A percentile compares a stretch with the other conserved stretches of the same genome.
Conservation (phyloP, 495 filamentous ascomycete species). For the Viridothelium virens region DNA sequence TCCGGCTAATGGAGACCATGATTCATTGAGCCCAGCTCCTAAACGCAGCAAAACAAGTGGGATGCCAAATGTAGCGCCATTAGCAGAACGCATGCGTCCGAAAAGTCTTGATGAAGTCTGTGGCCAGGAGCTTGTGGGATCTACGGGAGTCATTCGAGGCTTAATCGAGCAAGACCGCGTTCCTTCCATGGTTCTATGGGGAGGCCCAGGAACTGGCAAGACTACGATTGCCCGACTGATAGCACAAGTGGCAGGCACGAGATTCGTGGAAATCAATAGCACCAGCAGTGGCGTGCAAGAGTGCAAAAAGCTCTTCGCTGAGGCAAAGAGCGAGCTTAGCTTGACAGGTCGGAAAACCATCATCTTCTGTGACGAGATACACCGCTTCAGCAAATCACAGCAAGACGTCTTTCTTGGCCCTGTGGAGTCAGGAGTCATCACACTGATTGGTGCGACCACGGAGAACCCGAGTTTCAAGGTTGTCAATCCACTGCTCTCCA, state of each 20-base stretch:
- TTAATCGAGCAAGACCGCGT: constrained; percentile 81
- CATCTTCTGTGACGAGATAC: constrained; percentile 96
- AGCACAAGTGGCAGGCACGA: constrained; percentile 65
- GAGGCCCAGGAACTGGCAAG: constrained; percentile 84
- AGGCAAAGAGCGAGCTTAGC: constrained; percentile 72
- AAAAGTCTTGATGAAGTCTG: constrained; percentile 73
- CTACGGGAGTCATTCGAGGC: constrained; percentile 73
- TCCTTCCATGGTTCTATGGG: constrained; percentile 95
- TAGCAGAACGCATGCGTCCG: constrained; percentile 92
- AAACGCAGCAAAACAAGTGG: constrained; percentile 47
- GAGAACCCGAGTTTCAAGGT: constrained; percentile 97
- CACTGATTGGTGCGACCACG: constrained; percentile 89
- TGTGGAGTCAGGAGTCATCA: constrained; percentile 84
- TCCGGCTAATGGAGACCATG: constrained; percentile 26
- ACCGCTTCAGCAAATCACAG: constrained; percentile 85
- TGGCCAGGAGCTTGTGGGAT: constrained; percentile 87
- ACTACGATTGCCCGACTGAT: constrained; percentile 95
- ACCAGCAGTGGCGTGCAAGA: constrained; percentile 87
- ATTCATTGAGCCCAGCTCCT: constrained; percentile 47
- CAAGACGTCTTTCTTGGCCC: constrained; percentile 94
- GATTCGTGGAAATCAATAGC: constrained; percentile 95
- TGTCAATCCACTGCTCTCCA: constrained; percentile 75
- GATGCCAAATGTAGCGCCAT: constrained; percentile 64
- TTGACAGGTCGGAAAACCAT: constrained; percentile 88
- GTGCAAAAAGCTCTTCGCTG: constrained; percentile 85